Percentiles rank a stretch among this genome's conserved stretches.
These are phyloP conservation scores for Trichoderma sp. DNA, from an alignment of 2,329 filamentous ascomycete species.

Conservation along the genomic window DNA sequence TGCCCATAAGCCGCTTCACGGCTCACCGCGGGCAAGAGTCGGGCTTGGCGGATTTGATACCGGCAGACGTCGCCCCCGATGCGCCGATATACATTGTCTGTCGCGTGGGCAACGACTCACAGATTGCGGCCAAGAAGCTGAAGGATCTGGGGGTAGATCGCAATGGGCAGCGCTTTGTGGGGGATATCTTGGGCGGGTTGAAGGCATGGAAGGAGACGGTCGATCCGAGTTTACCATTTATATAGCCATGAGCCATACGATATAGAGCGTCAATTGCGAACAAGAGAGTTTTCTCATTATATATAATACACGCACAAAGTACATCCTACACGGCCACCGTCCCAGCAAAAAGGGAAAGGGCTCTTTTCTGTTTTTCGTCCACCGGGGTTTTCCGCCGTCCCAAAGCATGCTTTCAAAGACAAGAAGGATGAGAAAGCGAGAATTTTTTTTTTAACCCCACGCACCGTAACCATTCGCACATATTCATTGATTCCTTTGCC, in stretches of 20 bases:
- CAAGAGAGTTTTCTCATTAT: constrained; percentile 33
- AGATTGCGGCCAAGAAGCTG: constrained; percentile 66
- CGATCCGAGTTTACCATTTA: constrained; percentile 59
- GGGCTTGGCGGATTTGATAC: constrained; percentile 40
- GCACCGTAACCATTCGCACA: background rate
- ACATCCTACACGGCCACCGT: constrained; percentile 23
- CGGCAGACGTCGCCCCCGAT: constrained; percentile 41
- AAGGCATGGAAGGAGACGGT: constrained; percentile 71
- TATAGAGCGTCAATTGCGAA: constrained; percentile 27
- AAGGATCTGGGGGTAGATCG: constrained; percentile 60
- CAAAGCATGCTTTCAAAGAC: constrained; percentile 5
- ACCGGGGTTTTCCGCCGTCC: constrained; percentile 15
- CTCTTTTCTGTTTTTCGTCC: constrained; percentile 19
- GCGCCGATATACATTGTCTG: constrained; percentile 72
- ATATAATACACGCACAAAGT: constrained; percentile 30
- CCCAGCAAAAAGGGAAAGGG: constrained; percentile 5
- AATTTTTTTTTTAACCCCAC: background rate
- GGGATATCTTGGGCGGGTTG: constrained; percentile 72
- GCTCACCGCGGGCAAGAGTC: constrained; percentile 42
- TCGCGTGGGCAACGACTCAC: constrained; percentile 76
- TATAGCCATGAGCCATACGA: constrained; percentile 35
- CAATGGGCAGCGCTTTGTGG: constrained; percentile 60
- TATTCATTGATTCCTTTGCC: background rate
- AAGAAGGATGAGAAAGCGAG: background rate
- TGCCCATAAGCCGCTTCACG: constrained; percentile 62